Conservation (phyloP, 1,284 basidiomycete species). For the Ustilago sp. region DNA sequence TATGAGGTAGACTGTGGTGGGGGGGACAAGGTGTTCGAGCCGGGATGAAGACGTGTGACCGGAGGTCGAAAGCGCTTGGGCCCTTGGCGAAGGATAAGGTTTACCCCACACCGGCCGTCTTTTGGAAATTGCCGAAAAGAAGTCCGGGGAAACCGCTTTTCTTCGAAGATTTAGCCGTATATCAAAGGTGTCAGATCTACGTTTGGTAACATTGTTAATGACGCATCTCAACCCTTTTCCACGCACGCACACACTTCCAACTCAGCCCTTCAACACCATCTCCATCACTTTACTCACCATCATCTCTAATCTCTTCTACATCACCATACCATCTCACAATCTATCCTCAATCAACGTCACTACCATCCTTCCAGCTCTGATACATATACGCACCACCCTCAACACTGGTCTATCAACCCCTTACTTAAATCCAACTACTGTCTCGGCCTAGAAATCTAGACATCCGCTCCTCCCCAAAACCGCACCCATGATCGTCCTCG, state of each 20-base stretch:
- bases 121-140: not conserved
- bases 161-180: constrained; percentile 1
- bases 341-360: too few species aligned
- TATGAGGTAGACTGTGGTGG: not conserved
- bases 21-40: not conserved
- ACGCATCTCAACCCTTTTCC: not conserved
- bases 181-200: not conserved
- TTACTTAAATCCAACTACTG: too few species aligned
- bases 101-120: not conserved
- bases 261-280: constrained; percentile 13
- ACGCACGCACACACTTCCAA: not conserved
- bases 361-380: too few species aligned
- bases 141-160: not conserved
- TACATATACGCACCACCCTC: not conserved
- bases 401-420: not conserved
- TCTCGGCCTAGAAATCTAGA: not conserved
- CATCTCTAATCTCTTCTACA: not conserved
- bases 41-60: not conserved
- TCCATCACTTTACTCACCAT: not conserved
- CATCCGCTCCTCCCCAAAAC: not conserved
- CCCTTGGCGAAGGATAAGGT: too few species aligned
- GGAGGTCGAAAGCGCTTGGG: not conserved
- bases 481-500: constrained; percentile 61
- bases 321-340: not conserved
- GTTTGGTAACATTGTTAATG: not conserved